phyloP scores from a whole-genome alignment of 495 filamentous ascomycete genomes.

The Neurospora tetrasperma region DNA sequence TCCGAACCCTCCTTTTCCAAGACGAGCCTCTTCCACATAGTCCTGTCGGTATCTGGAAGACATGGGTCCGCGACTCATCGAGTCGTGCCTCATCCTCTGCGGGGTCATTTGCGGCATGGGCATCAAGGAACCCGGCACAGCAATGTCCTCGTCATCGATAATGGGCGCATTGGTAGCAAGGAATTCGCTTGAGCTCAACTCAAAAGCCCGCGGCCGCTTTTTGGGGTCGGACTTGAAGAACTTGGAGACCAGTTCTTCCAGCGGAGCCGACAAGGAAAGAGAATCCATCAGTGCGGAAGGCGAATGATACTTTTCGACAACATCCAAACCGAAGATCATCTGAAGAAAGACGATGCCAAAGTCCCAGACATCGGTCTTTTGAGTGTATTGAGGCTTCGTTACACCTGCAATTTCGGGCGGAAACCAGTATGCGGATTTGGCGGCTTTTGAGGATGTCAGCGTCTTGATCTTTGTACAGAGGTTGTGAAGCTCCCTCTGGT shows the following conservation, averaged over 20 bases:
- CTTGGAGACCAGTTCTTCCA: conserved; percentile 68
- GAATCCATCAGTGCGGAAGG: conserved; percentile 58
- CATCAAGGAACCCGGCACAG: conserved; percentile 25
- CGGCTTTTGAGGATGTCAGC: conserved; percentile 41
- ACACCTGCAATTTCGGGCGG: conserved; percentile 66
- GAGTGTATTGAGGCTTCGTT: conserved; percentile 47
- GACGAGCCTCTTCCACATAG: conserved; percentile 76
- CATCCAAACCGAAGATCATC: conserved; percentile 82
- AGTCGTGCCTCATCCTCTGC: conserved; percentile 38
- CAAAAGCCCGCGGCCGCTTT: conserved; percentile 80
- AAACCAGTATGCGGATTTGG: conserved; percentile 71
- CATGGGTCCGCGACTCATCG: conserved; percentile 30
- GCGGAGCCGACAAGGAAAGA: conserved; percentile 52
- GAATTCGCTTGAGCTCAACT: conserved; percentile 82
- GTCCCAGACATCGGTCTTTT: conserved; percentile 91
- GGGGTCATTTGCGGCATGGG: conserved; percentile 30
- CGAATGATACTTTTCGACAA: conserved; percentile 66
- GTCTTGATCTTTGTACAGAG: conserved; percentile 39
- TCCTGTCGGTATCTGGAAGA: conserved; percentile 74
- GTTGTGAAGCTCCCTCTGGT: conserved; percentile 50
- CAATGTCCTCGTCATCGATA: conserved; percentile 31
- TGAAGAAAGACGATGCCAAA: conserved; percentile 82
- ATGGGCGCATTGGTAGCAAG: conserved; percentile 52
- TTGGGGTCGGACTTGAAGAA: conserved; percentile 75
- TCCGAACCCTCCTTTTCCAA: conserved; percentile 92